Conservation (phyloP, 2,329 filamentous ascomycete genomes). For the Penicillium sp. region DNA sequence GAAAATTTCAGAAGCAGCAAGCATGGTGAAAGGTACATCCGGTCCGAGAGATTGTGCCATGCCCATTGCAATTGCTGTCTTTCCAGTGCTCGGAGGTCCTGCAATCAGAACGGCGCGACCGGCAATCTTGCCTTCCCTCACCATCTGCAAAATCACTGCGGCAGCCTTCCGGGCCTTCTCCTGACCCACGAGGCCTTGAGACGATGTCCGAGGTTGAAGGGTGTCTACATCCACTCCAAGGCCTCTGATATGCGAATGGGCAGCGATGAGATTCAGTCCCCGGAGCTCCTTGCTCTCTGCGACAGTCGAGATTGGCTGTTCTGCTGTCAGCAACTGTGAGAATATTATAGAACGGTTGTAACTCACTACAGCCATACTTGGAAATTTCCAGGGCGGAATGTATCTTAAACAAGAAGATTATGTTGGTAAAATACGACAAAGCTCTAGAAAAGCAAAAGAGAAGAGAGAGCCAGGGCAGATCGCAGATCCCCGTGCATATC, state of each 20-base stretch:
- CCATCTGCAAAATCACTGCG: slow-evolving; percentile 95
- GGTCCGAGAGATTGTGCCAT: slow-evolving; percentile 93
- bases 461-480: slow-evolving; percentile 6
- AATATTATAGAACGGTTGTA: not conserved
- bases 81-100: slow-evolving; percentile 90
- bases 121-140: slow-evolving; percentile 96
- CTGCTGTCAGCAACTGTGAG: slow-evolving; percentile 10
- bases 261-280: slow-evolving; percentile 92
- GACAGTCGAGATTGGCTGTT: slow-evolving; percentile 65
- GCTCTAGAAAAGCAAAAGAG: slow-evolving; percentile 8
- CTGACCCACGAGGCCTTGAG: slow-evolving; percentile 91
- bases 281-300: slow-evolving; percentile 93
- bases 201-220: slow-evolving; percentile 72
- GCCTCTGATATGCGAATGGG: slow-evolving; percentile 94
- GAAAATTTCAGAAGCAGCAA: slow-evolving; percentile 94
- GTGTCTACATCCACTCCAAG: slow-evolving; percentile 87
- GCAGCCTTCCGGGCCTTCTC: slow-evolving; percentile 94
- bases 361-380: slow-evolving; percentile 35
- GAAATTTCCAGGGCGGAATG: slow-evolving; percentile 1
- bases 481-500: slow-evolving; percentile 5
- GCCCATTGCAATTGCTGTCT: slow-evolving; percentile 96
- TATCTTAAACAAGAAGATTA: not conserved
- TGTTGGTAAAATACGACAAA: slow-evolving; percentile 2
- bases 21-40: slow-evolving; percentile 92
- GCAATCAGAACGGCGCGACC: slow-evolving; percentile 90